A percentile compares a stretch with the other conserved stretches of the same genome.
Evolutionary conservation across 2,329 filamentous ascomycete genomes (phyloP).

Genomic region (Triangularia verruculosa): DNA sequence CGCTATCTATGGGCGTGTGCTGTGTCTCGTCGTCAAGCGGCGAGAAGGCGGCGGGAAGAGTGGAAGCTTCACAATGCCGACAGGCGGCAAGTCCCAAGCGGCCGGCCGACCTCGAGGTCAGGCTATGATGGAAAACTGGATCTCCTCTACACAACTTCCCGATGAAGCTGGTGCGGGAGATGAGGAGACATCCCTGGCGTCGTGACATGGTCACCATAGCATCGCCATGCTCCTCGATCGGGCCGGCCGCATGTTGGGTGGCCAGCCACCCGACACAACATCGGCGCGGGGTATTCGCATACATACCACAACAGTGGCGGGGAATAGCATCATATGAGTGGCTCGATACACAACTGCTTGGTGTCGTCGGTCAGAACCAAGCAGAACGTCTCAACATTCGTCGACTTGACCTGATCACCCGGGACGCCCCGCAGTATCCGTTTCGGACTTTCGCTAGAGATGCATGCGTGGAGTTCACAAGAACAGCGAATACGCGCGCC

Average conservation of each 20-base stretch:
- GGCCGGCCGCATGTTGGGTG: conserved; percentile 2
- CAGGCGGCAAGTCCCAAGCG: conserved; percentile 16
- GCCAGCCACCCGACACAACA: not conserved
- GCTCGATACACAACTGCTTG: conserved; percentile 12
- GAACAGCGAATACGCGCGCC: not conserved
- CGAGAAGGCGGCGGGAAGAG: conserved; percentile 41
- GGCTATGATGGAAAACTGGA: conserved; percentile 81
- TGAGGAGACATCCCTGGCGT: conserved; percentile 22
- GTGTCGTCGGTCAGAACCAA: conserved; percentile 14
- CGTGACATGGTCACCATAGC: not conserved
- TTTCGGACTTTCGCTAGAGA: conserved; percentile 14
- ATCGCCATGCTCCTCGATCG: not conserved
- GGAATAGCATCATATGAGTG: conserved; percentile 2
- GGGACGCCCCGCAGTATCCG: not conserved
- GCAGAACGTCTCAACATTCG: not conserved
- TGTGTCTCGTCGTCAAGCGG: conserved; percentile 85
- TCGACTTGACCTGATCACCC: not conserved
- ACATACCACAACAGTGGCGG: not conserved
- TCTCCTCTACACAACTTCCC: conserved; percentile 70
- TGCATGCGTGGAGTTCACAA: not conserved
- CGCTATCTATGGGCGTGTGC: conserved; percentile 87
- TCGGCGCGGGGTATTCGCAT: not conserved
- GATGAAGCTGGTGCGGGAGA: conserved; percentile 34
- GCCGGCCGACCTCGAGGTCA: conserved; percentile 48
- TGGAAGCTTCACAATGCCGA: conserved; percentile 23